Evolutionary conservation across 768 basidiomycete species (phyloP), one percentile per base, ranked within the genome.

Genomic region (Auricularia sp.): DNA sequence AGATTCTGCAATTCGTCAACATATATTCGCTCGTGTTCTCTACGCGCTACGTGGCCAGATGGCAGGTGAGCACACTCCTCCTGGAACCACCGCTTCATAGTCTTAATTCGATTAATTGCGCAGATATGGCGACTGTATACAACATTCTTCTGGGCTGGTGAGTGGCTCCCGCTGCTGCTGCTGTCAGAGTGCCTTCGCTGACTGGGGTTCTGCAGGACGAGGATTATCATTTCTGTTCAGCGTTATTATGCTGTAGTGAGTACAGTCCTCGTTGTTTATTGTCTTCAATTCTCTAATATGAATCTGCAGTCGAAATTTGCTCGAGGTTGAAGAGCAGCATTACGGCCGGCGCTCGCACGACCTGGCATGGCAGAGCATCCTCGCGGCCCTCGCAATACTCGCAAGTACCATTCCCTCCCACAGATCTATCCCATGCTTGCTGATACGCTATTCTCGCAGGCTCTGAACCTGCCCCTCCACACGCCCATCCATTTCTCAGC

Each of bases 121-220:
- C 70, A 92, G 89, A 37, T 92, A 58, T 91, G 90, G 90, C 79
- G 90, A 70, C 68, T 86, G 3, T 85, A 81, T 70, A 85, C 89
- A 1, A 86, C 85, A 58, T 87, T 92, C 77, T 90, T 92, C 71
- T 74, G 87, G 11, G 90, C 88, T 69, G 80, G 89, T 82, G 45
- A 71, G 81, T 70, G 1, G 29, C 29, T 29, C 1, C 29, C 29
- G 29, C 29, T 24, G 45, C 5, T 36, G 33, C n/a, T 37, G 54
- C 24, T 11, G 14, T 47, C 24, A 34, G 13, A 47, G 35, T 37
- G 62, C 44, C 36, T 62, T 29, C 39, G 35, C 54, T 34, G 34
- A 45, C 54, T 34, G 13, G 4, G 10, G 29, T 18, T 29, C 29
- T 45, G 35, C 77, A 85, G 78, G 81, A 63, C 69, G 73, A 2